A percentile compares a stretch with the other conserved stretches of the same genome.
phyloP scores from a whole-genome alignment of 2,329 filamentous ascomycete species.

The Pseudocercospora eumusae region DNA sequence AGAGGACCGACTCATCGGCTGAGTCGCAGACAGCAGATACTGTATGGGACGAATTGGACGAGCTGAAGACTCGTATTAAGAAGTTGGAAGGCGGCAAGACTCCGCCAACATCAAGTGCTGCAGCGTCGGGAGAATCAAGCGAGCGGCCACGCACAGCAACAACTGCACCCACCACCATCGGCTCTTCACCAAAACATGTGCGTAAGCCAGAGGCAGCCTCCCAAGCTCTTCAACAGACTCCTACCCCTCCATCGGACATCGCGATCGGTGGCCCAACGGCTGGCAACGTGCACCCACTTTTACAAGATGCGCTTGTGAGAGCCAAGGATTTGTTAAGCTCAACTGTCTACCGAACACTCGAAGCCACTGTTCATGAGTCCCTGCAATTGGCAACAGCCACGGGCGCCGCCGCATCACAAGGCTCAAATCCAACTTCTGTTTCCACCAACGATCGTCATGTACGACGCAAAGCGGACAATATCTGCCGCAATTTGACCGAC shows the following conservation, averaged over 20 bases:
- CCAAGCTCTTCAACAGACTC: conserved; percentile 14
- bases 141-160: conserved; percentile 89
- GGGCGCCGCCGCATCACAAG: conserved; percentile 67
- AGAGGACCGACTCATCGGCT: conserved; percentile 63
- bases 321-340: conserved; percentile 68
- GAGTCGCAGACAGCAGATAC: conserved; percentile 86
- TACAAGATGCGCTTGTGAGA: conserved; percentile 79
- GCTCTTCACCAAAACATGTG: conserved; percentile 76
- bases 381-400: conserved; percentile 76
- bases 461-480: conserved; percentile 84
- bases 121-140: conserved; percentile 70
- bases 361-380: conserved; percentile 79
- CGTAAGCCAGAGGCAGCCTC: conserved; percentile 46
- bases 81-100: conserved; percentile 84
- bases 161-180: conserved; percentile 87
- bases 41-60: conserved; percentile 96
- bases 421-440: conserved; percentile 63
- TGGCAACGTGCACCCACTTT: conserved; percentile 69
- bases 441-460: conserved; percentile 80
- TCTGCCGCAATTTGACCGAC: conserved; percentile 91
- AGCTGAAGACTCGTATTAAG: conserved; percentile 88
- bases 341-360: conserved; percentile 76
- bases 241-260: conserved; percentile 17
- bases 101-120: conserved; percentile 75
- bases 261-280: conserved; percentile 45